Evolutionary conservation across 2,329 filamentous ascomycete genomes (phyloP).

Genomic region (Exophiala viscosa): DNA sequence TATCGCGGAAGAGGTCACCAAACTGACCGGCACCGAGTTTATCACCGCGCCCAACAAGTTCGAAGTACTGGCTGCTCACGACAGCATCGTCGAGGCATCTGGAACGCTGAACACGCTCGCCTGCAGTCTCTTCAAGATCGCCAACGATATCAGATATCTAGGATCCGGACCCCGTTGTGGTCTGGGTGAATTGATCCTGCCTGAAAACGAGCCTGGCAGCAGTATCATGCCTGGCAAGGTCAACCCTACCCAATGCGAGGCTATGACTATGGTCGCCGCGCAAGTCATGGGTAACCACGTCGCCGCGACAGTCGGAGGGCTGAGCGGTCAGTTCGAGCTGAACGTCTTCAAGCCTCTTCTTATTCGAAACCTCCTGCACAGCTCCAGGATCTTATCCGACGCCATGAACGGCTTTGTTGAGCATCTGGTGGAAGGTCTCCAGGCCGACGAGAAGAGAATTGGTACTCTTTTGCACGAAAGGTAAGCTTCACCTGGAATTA

Average conservation of each 20-base stretch:
- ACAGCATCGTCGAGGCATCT: constrained; percentile 90
- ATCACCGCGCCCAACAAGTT: constrained; percentile 99
- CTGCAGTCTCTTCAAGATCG: constrained; percentile 91
- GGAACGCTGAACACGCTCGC: constrained; percentile 92
- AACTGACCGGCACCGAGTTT: constrained; percentile 90
- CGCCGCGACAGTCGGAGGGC: constrained; percentile 86
- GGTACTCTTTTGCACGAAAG: constrained; percentile 86
- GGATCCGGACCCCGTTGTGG: constrained; percentile 94
- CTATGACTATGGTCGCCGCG: constrained; percentile 93
- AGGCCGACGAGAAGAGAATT: constrained; percentile 94
- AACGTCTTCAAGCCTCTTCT: constrained; percentile 98
- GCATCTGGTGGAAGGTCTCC: constrained; percentile 81
- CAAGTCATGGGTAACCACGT: constrained; percentile 98
- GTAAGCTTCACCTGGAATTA: constrained; percentile 50
- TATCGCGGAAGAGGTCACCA: constrained; percentile 84
- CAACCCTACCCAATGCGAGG: constrained; percentile 97
- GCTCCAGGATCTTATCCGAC: constrained; percentile 79
- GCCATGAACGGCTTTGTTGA: constrained; percentile 94
- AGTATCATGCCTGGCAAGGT: constrained; percentile 99
- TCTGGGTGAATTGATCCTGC: constrained; percentile 85
- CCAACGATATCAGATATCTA: constrained; percentile 95
- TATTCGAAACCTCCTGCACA: constrained; percentile 93
- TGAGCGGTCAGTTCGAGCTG: constrained; percentile 97
- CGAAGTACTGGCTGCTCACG: constrained; percentile 91
- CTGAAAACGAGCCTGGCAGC: constrained; percentile 96